phyloP scores from a whole-genome alignment of 768 basidiomycete species.

The Leccinum boreale region DNA sequence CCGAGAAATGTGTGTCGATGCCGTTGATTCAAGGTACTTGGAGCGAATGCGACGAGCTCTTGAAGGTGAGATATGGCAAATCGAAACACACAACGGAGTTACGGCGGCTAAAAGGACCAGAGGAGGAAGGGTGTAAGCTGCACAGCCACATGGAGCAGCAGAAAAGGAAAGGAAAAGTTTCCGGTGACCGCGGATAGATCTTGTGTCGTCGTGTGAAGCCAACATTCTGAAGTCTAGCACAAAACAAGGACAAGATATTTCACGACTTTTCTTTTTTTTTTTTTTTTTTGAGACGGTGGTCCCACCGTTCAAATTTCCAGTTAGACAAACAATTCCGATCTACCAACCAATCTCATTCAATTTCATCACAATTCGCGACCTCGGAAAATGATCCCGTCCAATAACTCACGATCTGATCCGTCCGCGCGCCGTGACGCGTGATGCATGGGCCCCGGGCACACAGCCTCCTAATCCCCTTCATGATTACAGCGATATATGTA shows the following conservation, averaged over 20 bases:
- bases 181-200: neutral
- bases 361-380: neutral
- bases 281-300: no score
- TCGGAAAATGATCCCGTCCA: neutral
- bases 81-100: neutral
- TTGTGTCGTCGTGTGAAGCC: neutral
- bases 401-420: neutral
- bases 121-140: neutral
- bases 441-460: neutral
- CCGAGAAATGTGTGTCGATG: neutral
- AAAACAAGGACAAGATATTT: neutral
- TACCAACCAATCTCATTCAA: neutral
- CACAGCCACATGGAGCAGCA: neutral
- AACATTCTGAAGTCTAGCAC: no score
- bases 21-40: neutral
- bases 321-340: neutral
- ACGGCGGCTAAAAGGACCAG: neutral
- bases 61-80: neutral
- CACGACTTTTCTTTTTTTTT: no score
- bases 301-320: no score
- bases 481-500: neutral
- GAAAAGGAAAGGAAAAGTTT: neutral
- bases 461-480: neutral
- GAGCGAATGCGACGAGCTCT: neutral
- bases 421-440: neutral